Conservation (phyloP, 2,329 filamentous ascomycete genomes). For the Trichoderma cornu-damae region DNA sequence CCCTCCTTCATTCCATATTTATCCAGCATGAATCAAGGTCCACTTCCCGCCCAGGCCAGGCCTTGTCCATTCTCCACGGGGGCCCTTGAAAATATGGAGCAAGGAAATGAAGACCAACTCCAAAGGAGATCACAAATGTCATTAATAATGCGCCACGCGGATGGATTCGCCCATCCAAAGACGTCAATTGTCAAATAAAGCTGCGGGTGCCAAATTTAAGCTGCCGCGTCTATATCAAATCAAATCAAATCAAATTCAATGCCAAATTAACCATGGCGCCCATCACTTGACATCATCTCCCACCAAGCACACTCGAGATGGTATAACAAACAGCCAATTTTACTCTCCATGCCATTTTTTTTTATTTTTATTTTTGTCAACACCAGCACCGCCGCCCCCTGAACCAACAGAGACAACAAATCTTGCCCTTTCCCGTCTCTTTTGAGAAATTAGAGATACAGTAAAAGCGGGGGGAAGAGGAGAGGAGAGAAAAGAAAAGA, state of each 20-base stretch:
- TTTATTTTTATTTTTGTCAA: not conserved
- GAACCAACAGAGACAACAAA: not conserved
- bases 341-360: not conserved
- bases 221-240: not conserved
- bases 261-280: too few relatives aligned
- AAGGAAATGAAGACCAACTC: not conserved
- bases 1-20: not conserved
- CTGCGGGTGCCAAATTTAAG: too few relatives aligned
- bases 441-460: not conserved
- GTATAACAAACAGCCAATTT: not conserved
- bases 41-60: conserved; percentile 10
- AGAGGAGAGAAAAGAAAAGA: not conserved
- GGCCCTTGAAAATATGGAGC: not conserved
- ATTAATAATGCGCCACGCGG: not conserved
- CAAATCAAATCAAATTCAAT: not conserved
- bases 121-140: too few relatives aligned
- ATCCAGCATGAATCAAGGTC: conserved; percentile 5
- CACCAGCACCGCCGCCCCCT: conserved; percentile 7
- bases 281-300: not conserved
- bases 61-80: not conserved
- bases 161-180: too few relatives aligned
- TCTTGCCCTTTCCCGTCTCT: too few relatives aligned
- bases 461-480: not conserved
- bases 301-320: not conserved
- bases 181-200: too few relatives aligned